Base-by-base conservation (phyloP, 169 alveolate species). In the Plasmodium coatneyi region DNA sequence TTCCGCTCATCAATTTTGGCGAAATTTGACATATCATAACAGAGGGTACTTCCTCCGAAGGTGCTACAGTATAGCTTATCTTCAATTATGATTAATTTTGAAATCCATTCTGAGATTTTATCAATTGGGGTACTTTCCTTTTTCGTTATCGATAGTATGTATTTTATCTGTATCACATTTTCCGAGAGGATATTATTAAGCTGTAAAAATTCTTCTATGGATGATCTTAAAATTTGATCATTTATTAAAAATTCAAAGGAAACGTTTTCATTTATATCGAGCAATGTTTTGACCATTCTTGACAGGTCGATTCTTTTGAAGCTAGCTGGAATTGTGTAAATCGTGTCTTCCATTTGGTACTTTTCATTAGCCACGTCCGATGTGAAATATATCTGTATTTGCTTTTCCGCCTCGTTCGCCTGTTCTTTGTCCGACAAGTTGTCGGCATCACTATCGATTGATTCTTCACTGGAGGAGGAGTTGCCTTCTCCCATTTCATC, bases 241-340 rank as follows among this genome's bases (percentile, higher is more conserved):
- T 79, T 89, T 79, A 89, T 89, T 66, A 89, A 79, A 89, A 89
- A 89, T 19, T 89, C 94, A 71, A 89, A 89, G 28, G 94, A 78
- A 9, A 89, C 54, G 71, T 80, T 89, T 56, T 80, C 94, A 14
- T 89, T 46, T 79, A 89, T 60, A 80, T 70, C 72, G 36, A 89
- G 39, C 82, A 89, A 60, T 36, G 79, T 71, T 70, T 89, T 89
- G 71, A 89, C 34, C 94, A 89, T 89, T 66, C 90, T 89, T 52
- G 94, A 89, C 46, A 89, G 66, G 72, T 89, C 94, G 30, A 89
- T 89, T 80, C 94, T 89, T 80, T 36, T 89, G 82, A 89, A 89
- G 22, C 49, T 66, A 25, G 82, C 46, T 66, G 94, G 94, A 43
- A 89, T 46, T 16, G 94, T 89, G 82, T 89, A 89, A 28, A 46